Percentiles rank a stretch among this genome's conserved stretches.
Evolutionary conservation across 306 rosid species (phyloP).

Genomic region (Sophora flavescens): DNA sequence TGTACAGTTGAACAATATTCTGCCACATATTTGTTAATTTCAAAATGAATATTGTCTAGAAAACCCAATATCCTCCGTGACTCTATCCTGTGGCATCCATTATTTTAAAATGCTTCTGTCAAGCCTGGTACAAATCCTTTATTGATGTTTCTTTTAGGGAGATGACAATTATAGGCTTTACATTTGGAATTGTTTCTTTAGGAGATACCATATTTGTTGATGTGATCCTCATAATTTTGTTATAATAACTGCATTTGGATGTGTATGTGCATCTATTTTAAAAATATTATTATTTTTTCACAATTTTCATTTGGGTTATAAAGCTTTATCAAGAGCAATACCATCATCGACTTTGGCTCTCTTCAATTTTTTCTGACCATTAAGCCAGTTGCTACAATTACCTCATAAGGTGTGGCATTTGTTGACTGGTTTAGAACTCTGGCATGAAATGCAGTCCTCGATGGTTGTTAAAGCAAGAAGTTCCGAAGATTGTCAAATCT

Average conservation of each 20-base stretch:
- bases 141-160: slow-evolving; percentile 25
- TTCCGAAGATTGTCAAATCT: slow-evolving; percentile 87
- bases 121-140: slow-evolving; percentile 19
- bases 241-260: not conserved
- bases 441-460: slow-evolving; percentile 80
- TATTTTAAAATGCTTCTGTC: slow-evolving; percentile 31
- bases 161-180: slow-evolving; percentile 3
- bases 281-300: not conserved
- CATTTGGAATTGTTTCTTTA: slow-evolving; percentile 25
- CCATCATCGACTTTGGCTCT: slow-evolving; percentile 1
- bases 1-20: not conserved
- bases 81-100: slow-evolving; percentile 7
- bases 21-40: not conserved
- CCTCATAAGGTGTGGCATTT: slow-evolving; percentile 28
- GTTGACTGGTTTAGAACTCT: slow-evolving; percentile 42
- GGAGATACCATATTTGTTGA: not conserved
- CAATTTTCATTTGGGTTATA: slow-evolving; percentile 20
- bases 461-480: slow-evolving; percentile 98
- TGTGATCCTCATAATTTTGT: not conserved
- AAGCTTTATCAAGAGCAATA: slow-evolving; percentile 31
- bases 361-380: slow-evolving; percentile 5
- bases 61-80: slow-evolving; percentile 13
- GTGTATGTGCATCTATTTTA: not conserved
- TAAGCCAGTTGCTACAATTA: slow-evolving; percentile 17
- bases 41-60: not conserved